Percentiles rank a stretch among this genome's conserved stretches.
Evolutionary conservation across 352 stramenopile species (phyloP).

Genomic region (Phytophthora pistaciae): DNA sequence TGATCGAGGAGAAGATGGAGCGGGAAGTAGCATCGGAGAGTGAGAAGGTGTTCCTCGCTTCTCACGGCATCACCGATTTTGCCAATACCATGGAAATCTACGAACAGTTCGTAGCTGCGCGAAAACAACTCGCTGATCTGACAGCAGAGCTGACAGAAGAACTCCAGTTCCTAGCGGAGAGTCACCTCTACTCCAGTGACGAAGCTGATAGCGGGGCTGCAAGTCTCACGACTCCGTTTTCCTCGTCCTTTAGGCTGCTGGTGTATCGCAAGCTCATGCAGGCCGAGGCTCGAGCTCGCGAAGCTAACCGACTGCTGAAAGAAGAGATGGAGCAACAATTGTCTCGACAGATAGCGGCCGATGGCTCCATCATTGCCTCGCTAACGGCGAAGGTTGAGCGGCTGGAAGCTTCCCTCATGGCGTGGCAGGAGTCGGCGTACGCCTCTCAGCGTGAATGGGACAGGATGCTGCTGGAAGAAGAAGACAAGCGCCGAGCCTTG

Average conservation of each 20-base stretch:
- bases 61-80: conserved; percentile 32
- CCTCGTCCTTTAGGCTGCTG: conserved; percentile 24
- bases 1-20: conserved; percentile 75
- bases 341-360: conserved; percentile 5
- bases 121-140: conserved; percentile 24
- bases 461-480: conserved; percentile 28
- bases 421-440: conserved; percentile 30
- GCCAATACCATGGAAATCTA: conserved; percentile 29
- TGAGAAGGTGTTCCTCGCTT: conserved; percentile 44
- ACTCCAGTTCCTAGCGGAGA: conserved; percentile 25
- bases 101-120: conserved; percentile 33
- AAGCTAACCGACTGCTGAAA: conserved; percentile 10
- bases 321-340: conserved; percentile 35
- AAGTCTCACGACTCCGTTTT: conserved; percentile 21
- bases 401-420: conserved; percentile 36
- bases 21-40: conserved; percentile 46
- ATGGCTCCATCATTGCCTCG: conserved; percentile 10
- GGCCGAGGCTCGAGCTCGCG: conserved; percentile 15
- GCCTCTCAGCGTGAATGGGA: conserved; percentile 33
- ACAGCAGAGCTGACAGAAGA: conserved; percentile 20
- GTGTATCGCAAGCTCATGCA: conserved; percentile 29
- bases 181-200: conserved; percentile 25
- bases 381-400: conserved; percentile 27
- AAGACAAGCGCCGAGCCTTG: conserved; percentile 35
- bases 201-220: conserved; percentile 9